Base-by-base conservation (phyloP, 1,284 basidiomycete species). In the Cronartium quercuum region DNA sequence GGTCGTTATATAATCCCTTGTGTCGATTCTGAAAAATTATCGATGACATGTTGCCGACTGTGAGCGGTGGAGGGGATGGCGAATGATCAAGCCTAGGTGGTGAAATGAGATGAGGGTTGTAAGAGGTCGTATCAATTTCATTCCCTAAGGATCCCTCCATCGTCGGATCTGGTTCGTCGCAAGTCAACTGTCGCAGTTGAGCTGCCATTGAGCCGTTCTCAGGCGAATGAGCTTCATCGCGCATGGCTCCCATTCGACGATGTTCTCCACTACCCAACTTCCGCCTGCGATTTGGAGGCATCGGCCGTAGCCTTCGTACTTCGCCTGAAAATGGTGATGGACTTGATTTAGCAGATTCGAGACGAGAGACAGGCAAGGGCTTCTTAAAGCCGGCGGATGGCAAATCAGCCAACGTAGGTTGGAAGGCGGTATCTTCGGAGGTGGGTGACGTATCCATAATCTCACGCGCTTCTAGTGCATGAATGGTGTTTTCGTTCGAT, bases 21-120 rank as follows among this genome's bases (percentile, higher is more conserved):
- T 65, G 61, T 29, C 69, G 69, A 41, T 73, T 73, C 21, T 38
- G 41, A 37, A 64, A 65, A 13, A 73, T 73, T 42, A 58, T 9
- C n/a, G 40, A 47, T 15, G 69, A 73, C 6, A 73, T 18, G 35
- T 73, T 73, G 21, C 41, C 29, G 24, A 62, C 41, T n/a, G 29
- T 73, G 10, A 73, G 69, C 51, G 38, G 41, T 18, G 61, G 13
- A 15, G 69, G 24, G n/a, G 62, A 55, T 5, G 34, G 62, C 7
- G 38, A 42, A 18, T 29, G n/a, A 55, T n/a, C 51, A 6, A 29
- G 10, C 29, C 15, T 21, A 24, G 40, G 44, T 12, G 65, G 38
- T 12, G 69, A 64, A 7, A 38, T 34, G 7, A 47, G 38, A 57
- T 65, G 29, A 40, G 42, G 60, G 41, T 13, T 62, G 2, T 57